These are phyloP conservation scores for Zygnema circumcarinatum DNA, from an alignment of 139 green algal species.

Conservation along the genomic window DNA sequence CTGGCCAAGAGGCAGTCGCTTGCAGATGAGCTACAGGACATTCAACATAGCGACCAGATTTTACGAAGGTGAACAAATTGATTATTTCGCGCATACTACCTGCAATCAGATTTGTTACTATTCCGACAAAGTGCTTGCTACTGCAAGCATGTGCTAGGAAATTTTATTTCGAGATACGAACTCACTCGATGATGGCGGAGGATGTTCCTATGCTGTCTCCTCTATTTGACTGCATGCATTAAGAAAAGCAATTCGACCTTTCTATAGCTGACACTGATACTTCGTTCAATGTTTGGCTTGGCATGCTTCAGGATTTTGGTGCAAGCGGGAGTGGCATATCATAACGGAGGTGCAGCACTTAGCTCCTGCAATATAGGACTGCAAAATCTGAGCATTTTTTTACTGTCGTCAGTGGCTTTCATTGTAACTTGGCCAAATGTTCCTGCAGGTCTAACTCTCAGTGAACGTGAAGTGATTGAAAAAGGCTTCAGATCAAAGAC, in stretches of 20 bases:
- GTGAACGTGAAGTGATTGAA: background rate
- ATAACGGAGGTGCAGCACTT: background rate
- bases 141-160: too few species aligned
- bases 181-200: too few species aligned
- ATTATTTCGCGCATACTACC: too few species aligned
- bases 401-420: background rate
- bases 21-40: background rate
- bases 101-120: too few species aligned
- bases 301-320: background rate
- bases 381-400: background rate
- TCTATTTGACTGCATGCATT: too few species aligned
- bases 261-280: too few species aligned
- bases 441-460: background rate
- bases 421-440: background rate
- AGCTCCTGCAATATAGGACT: background rate
- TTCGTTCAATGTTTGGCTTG: too few species aligned
- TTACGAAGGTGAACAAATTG: background rate
- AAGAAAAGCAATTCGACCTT: too few species aligned
- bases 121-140: too few species aligned
- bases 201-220: too few species aligned
- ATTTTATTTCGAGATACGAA: too few species aligned
- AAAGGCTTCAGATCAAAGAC: background rate
- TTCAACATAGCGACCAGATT: background rate
- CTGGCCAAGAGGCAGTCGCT: background rate
- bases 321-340: background rate